Base-by-base conservation (phyloP, 176 grass and related monocot species). In the Eremochloa ophiuroides region DNA sequence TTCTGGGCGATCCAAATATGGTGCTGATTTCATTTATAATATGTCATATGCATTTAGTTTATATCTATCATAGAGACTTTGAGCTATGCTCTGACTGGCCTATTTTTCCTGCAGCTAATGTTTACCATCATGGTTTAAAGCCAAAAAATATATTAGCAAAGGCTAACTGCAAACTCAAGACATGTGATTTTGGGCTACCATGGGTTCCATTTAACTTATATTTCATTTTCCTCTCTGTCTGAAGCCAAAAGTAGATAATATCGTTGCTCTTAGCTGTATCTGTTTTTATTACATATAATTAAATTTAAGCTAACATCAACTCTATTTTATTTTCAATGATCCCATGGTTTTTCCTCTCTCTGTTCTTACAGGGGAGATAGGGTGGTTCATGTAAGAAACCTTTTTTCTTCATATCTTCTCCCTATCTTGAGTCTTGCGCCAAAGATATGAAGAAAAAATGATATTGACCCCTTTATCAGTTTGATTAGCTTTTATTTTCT, bases 131-230 rank as follows among this genome's bases (percentile, higher is more conserved):
- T 28, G 95, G 94, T 84, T 84, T 98, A 62, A 98, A 98, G 86
- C 95, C 95, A 20, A 98, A 94, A 81, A 98, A 98, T 85, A 98
- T 98, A 88, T 83, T 98, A 81, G 95, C 95, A 82, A 98, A 98
- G 84, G 90, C 92, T 29, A 98, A 98, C 74, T 98, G 95, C 86
- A 98, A 98, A 80, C 92, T 98, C 43, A 98, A 98, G 86, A 93
- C 93, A 80, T 98, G 95, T 80, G 95, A 98, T 89, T 95, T 98
- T 89, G 95, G 95, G 75, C 66, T 98, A 77, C 92, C 95, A 86
- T 95, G 95, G 83, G 95, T 95, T 82, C 90, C 95, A 17, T 98
- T 98, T 80, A 93, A 81, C 77, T n/a, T n/a, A n/a, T n/a, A n/a
- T n/a, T n/a, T n/a, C n/a, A n/a, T n/a, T n/a, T n/a, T n/a, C n/a